These are phyloP conservation scores for Xylariaceae sp. DNA, from an alignment of 2,329 filamentous ascomycete genomes.

Conservation along the genomic window DNA sequence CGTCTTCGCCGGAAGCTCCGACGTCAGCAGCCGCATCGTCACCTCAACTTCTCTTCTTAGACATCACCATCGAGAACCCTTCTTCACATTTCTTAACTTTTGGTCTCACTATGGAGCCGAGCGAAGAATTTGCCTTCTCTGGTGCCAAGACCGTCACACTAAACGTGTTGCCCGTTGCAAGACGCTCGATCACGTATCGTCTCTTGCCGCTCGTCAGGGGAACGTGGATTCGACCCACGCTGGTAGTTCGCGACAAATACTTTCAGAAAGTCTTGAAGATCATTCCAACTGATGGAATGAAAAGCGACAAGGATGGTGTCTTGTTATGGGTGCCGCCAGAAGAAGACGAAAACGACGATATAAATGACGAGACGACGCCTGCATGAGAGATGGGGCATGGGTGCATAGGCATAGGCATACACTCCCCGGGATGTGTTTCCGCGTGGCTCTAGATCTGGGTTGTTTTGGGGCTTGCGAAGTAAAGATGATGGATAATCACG, in stretches of 20 bases:
- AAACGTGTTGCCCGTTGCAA: conserved; percentile 75
- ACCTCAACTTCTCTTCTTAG: conserved; percentile 40
- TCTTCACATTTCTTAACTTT: conserved; percentile 94
- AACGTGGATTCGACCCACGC: conserved; percentile 62
- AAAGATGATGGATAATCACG: background rate
- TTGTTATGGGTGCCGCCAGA: conserved; percentile 55
- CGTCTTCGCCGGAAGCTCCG: conserved; percentile 27
- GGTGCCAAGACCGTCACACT: conserved; percentile 76
- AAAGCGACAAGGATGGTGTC: conserved; percentile 57
- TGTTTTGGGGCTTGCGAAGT: background rate
- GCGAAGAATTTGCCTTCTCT: conserved; percentile 87
- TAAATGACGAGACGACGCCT: conserved; percentile 8
- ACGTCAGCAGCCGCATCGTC: conserved; percentile 30
- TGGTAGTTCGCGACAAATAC: conserved; percentile 81
- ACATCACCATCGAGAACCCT: conserved; percentile 78
- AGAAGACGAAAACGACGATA: conserved; percentile 30
- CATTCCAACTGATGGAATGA: conserved; percentile 69
- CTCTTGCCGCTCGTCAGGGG: conserved; percentile 63
- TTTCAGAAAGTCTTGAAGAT: conserved; percentile 87
- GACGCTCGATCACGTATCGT: conserved; percentile 67
- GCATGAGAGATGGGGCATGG: background rate
- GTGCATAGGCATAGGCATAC: background rate
- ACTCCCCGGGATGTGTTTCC: background rate
- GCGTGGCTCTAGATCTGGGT: background rate
- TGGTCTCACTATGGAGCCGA: conserved; percentile 85